Percentiles rank a stretch among this genome's conserved stretches.
These are phyloP conservation scores for Kodamaea alishanica DNA, from an alignment of 1,139 yeast genomes.

Conservation along the genomic window DNA sequence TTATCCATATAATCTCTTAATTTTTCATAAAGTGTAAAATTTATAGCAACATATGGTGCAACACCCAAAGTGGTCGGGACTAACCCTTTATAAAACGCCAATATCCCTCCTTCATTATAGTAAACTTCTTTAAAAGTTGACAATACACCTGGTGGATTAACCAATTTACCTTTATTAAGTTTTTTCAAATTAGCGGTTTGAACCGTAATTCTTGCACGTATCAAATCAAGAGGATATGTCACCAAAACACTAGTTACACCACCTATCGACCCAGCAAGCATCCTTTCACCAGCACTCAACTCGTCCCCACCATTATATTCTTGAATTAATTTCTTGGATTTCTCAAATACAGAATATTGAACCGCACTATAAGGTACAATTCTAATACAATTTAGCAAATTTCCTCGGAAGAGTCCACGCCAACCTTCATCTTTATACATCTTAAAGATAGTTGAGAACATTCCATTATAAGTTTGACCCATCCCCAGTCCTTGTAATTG, in stretches of 20 bases:
- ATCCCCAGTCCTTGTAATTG: slow-evolving; percentile 83
- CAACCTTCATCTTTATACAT: slow-evolving; percentile 91
- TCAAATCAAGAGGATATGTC: slow-evolving; percentile 89
- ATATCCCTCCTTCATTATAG: slow-evolving; percentile 73
- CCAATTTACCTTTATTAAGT: slow-evolving; percentile 41
- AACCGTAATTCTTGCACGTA: slow-evolving; percentile 82
- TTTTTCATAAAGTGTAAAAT: slow-evolving; percentile 85
- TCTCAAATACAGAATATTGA: slow-evolving; percentile 83
- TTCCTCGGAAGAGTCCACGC: slow-evolving; percentile 85
- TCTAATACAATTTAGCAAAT: slow-evolving; percentile 82
- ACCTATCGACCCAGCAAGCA: slow-evolving; percentile 75
- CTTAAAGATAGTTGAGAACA: slow-evolving; percentile 67
- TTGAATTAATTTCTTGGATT: slow-evolving; percentile 51
- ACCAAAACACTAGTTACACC: slow-evolving; percentile 78
- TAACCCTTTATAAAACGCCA: slow-evolving; percentile 78
- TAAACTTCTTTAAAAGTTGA: slow-evolving; percentile 58
- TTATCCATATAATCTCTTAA: slow-evolving; percentile 55
- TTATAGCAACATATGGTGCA: slow-evolving; percentile 93
- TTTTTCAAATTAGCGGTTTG: slow-evolving; percentile 77
- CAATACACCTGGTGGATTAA: slow-evolving; percentile 66
- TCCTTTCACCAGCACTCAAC: slow-evolving; percentile 51
- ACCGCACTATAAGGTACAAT: slow-evolving; percentile 94
- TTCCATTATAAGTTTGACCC: slow-evolving; percentile 63
- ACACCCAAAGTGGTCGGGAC: slow-evolving; percentile 90
- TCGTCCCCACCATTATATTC: slow-evolving; percentile 29